Base-by-base conservation (phyloP, 306 rosid genomes). In the Alnus rubra region DNA sequence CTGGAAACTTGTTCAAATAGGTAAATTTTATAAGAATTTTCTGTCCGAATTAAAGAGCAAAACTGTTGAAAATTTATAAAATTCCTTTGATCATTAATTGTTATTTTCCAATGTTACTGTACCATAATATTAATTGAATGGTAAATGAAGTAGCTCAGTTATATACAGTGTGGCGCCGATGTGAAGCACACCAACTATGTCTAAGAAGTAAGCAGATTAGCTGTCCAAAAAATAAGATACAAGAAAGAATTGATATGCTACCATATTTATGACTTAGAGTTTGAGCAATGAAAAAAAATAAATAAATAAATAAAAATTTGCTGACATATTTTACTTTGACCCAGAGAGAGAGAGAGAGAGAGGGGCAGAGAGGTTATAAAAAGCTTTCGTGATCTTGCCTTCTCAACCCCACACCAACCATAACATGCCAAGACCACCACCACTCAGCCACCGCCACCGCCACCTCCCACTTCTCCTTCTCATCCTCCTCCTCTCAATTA, bases 361-460 rank as follows among this genome's bases (percentile, higher is more conserved):
- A 7, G 9, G 3, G 58, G n/a, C 12, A 9, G 12, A 23, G 35
- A 28, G 14, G 2, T 23, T 59, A 9, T 59, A 10, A 28, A 12
- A 30, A 4, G 65, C 35, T 59, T 10, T 1, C 6, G 39, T 28
- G 35, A 59, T 23, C 10, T 59, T n/a, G 10, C 14, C 37, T 9
- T 59, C 39, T 9, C 48, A 65, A 18, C 64, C 7, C 4, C 45
- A 42, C 71, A 35, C 48, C 31, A 65, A 12, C 14, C 52, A 1
- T 68, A 68, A 68, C 72, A 68, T 68, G 72, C 72, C 51, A 68
- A 68, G 48, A 39, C 48, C 72, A 68, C 15, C 72, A 42, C 72
- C 72, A 1, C 72, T 39, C 6, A 15, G 42, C 52, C 65, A 37
- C 45, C 48, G 4, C 18, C 28, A 12, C 1, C 54, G 15, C 1